phyloP scores from a whole-genome alignment of 1,139 yeast species.

The Saccharomyces hybrid region DNA sequence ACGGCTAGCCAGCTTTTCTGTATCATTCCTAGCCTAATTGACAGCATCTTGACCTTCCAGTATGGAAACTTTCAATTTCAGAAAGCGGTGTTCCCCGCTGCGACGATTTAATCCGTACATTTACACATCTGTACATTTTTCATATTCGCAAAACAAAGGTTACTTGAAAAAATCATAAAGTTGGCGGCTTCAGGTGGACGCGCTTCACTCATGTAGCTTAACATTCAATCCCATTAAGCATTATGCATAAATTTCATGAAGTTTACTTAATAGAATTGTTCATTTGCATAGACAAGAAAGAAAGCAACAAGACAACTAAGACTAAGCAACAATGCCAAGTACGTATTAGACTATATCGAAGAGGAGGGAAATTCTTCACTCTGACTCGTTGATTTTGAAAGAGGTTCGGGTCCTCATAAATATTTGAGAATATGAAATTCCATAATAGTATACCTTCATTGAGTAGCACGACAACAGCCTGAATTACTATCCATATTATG shows the following conservation, averaged over 20 bases:
- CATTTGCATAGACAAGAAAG: not conserved
- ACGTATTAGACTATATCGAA: constrained; percentile 11
- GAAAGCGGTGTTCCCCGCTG: not conserved
- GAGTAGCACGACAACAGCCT: not conserved
- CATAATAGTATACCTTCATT: not conserved
- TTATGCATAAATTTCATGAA: not conserved
- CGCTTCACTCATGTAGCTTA: not conserved
- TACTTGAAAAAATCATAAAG: not conserved
- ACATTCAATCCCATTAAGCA: not conserved
- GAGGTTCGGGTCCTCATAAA: constrained; percentile 18
- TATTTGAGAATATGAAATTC: not conserved
- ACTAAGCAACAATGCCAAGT: constrained; percentile 19
- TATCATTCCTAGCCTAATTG: too few species aligned
- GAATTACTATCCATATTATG: not conserved
- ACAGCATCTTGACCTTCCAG: not conserved
- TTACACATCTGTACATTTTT: not conserved
- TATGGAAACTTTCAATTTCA: too few species aligned
- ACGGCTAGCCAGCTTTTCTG: not conserved
- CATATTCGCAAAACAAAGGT: not conserved
- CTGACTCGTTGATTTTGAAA: constrained; percentile 64
- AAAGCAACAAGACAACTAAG: constrained; percentile 3
- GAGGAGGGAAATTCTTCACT: constrained; percentile 5
- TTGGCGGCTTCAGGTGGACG: not conserved
- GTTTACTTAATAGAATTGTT: not conserved
- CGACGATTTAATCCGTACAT: not conserved